Conservation (phyloP, 805 yeast species). For the Saccharomycopsis sp. region DNA sequence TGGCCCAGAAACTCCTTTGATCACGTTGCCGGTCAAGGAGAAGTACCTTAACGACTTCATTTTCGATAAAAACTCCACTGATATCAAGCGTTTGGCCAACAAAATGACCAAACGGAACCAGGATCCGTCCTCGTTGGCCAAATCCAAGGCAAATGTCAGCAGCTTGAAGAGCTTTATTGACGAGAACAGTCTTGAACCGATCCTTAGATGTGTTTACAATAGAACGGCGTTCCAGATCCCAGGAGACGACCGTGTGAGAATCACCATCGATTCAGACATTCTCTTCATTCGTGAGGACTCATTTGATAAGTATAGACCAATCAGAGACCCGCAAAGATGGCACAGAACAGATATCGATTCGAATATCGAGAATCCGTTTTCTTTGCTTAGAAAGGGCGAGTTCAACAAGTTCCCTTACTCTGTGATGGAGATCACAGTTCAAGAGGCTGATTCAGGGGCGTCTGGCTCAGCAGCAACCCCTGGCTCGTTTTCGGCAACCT, state of each 20-base stretch:
- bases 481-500: conserved; percentile 11
- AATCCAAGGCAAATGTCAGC: conserved; percentile 47
- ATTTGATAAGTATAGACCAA: conserved; percentile 77
- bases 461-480: conserved; percentile 25
- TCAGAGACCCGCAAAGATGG: conserved; percentile 85
- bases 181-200: conserved; percentile 70
- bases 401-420: conserved; percentile 75
- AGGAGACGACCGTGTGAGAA: conserved; percentile 88
- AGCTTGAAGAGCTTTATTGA: conserved; percentile 57
- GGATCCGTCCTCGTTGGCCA: conserved; percentile 40
- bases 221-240: conserved; percentile 98
- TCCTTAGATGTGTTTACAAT: conserved; percentile 77
- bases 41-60: conserved; percentile 75
- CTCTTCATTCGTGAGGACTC: conserved; percentile 85
- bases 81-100: conserved; percentile 40
- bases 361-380: conserved; percentile 58
- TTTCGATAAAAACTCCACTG: conserved; percentile 37
- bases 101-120: conserved; percentile 62
- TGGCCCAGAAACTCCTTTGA: conserved; percentile 41
- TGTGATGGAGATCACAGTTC: conserved; percentile 79
- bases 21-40: conserved; percentile 63
- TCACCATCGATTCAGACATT: conserved; percentile 85
- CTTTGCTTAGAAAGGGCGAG: conserved; percentile 80
- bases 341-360: conserved; percentile 89
- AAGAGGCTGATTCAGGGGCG: conserved; percentile 30